Evolutionary conservation across 2,329 filamentous ascomycete species (phyloP), one percentile per base, ranked within the genome.

Genomic region (Furcasterigmium furcatum): DNA sequence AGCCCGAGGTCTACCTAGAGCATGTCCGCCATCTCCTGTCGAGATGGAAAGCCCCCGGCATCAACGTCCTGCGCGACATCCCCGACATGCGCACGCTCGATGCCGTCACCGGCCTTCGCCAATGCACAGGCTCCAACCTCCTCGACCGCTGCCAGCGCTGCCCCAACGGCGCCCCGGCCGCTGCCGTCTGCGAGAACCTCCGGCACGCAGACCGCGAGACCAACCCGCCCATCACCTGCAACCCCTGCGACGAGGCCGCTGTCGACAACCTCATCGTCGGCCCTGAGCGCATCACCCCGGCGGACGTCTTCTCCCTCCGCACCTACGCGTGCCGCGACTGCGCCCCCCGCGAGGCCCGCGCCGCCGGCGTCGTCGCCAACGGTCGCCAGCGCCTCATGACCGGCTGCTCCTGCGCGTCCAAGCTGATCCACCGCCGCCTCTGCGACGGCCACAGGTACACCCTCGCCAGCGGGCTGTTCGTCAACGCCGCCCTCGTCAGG

Each of bases 361-460:
- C 22, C 41, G 29, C 8, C 22, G 29, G 7, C 12, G 45, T 25
- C 36, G 16, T 18, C 22, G 38, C 7, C n/a, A 12, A n/a, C 21
- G 42, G 45, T 48, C 3, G 44, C 50, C 9, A 53, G 57, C n/a
- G n/a, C 4, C 32, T 61, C 3, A 27, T 49, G 4, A 70, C 67
- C 9, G 69, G 69, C 2, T 72, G 69, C 50, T 25, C 51, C 5
- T 72, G 69, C 52, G 62, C 51, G 4, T 39, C 48, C 24, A 71
- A 70, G 47, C 43, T 72, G 2, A 41, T 68, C 14, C 51, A 44
- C 12, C 52, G 55, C 4, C 51, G 52, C 4, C 52, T 72, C 5
- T 72, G 70, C 55, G 27, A 36, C 24, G 51, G 55, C 16, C 69
- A 72, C 49, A 61, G 70, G 1, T 43, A 62, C 7, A 42, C 55